These are phyloP conservation scores for Daldinia sp. DNA, from an alignment of 2,329 filamentous ascomycete genomes.

Conservation along the genomic window DNA sequence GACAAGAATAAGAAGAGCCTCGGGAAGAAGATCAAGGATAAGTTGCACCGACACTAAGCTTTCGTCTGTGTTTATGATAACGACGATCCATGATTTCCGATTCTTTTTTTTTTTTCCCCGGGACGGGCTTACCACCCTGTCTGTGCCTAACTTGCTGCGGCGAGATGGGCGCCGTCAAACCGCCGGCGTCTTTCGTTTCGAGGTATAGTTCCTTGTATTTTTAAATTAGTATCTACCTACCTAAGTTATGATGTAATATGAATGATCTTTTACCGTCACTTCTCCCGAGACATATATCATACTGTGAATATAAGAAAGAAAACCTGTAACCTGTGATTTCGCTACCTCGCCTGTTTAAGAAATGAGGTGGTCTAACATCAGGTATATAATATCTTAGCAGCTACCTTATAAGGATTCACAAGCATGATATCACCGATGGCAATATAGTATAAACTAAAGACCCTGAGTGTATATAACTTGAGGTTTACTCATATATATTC, in stretches of 20 bases:
- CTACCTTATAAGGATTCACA: too few relatives aligned
- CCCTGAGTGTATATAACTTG: too few relatives aligned
- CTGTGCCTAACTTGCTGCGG: not conserved
- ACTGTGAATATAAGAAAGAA: too few relatives aligned
- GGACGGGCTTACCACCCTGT: not conserved
- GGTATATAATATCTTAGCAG: too few relatives aligned
- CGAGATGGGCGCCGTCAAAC: not conserved
- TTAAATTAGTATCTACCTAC: not conserved
- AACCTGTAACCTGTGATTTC: too few relatives aligned
- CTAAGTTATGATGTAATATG: slow-evolving; percentile 1
- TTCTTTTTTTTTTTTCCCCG: not conserved
- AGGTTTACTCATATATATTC: too few relatives aligned
- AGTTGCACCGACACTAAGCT: slow-evolving; percentile 70
- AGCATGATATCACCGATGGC: too few relatives aligned
- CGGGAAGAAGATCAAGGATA: slow-evolving; percentile 76
- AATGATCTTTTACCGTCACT: not conserved
- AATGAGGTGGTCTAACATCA: too few relatives aligned
- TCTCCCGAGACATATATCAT: too few relatives aligned
- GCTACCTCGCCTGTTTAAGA: too few relatives aligned
- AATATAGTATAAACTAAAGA: too few relatives aligned
- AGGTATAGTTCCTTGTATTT: not conserved
- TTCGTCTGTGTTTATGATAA: too few relatives aligned
- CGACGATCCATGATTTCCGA: slow-evolving; percentile 17
- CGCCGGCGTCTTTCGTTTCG: not conserved
- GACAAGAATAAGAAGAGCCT: slow-evolving; percentile 55